A percentile compares a stretch with the other conserved stretches of the same genome.
These are phyloP conservation scores for Musa troglodytarum DNA, from an alignment of 176 grass and related monocot species.

Conservation along the genomic window DNA sequence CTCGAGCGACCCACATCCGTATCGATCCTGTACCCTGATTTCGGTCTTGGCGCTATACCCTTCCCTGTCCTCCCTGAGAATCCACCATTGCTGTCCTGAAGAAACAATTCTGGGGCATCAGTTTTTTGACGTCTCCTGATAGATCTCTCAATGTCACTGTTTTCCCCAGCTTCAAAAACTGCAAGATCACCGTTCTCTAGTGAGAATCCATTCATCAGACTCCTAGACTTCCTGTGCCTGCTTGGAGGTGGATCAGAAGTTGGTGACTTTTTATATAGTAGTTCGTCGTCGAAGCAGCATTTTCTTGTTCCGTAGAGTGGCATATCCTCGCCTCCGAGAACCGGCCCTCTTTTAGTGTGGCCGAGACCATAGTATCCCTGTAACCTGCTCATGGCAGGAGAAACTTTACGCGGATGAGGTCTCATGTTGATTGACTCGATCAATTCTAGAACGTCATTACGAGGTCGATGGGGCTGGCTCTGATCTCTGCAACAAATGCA, in stretches of 20 bases:
- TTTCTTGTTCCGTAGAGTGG: constrained; percentile 39
- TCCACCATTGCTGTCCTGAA: constrained; percentile 16
- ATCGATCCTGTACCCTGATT: constrained; percentile 11
- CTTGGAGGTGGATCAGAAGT: constrained; percentile 41
- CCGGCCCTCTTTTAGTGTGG: constrained; percentile 35
- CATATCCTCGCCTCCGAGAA: constrained; percentile 25
- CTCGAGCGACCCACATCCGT: constrained; percentile 29
- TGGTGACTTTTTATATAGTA: constrained; percentile 13
- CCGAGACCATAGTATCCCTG: constrained; percentile 86
- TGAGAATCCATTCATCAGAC: constrained; percentile 29
- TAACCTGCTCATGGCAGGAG: constrained; percentile 82
- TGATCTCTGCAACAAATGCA: constrained; percentile 40
- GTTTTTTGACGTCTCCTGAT: constrained; percentile 58
- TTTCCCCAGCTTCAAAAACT: constrained; percentile 11
- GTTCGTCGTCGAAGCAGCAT: constrained; percentile 42
- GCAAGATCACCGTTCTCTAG: constrained; percentile 28
- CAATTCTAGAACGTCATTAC: constrained; percentile 57
- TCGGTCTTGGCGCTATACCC: constrained; percentile 32
- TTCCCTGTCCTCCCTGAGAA: constrained; percentile 18
- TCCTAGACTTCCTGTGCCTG: constrained; percentile 52
- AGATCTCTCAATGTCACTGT: constrained; percentile 26
- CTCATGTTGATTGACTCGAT: constrained; percentile 42
- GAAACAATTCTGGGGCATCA: constrained; percentile 37
- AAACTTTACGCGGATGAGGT: constrained; percentile 47
- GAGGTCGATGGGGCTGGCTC: constrained; percentile 42